Percentiles rank a stretch among this genome's conserved stretches.
phyloP scores from a whole-genome alignment of 352 stramenopile species.

The Pythium aphanidermatum region DNA sequence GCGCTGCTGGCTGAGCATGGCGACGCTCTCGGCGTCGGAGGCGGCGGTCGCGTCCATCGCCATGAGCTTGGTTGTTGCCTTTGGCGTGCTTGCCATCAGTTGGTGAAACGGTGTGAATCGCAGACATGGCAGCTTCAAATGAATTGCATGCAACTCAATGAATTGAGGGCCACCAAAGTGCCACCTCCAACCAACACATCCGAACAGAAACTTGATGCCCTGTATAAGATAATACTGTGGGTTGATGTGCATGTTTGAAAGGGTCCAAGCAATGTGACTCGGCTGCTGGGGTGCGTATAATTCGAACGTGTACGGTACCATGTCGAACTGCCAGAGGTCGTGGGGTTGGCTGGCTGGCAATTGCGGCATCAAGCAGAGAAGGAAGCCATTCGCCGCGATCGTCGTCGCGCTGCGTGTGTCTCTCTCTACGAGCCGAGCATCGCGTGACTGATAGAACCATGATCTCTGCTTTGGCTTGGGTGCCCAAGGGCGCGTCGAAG shows the following conservation, averaged over 20 bases:
- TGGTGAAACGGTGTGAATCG: slow-evolving; percentile 25
- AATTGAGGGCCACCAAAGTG: slow-evolving; percentile 15
- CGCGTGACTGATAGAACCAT: slow-evolving; percentile 19
- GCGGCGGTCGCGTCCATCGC: background rate
- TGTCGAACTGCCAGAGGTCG: slow-evolving; percentile 8
- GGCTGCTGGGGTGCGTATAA: no score
- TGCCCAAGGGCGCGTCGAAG: slow-evolving; percentile 44
- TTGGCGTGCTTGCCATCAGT: slow-evolving; percentile 7
- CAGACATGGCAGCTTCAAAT: slow-evolving; percentile 12
- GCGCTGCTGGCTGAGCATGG: slow-evolving; percentile 27
- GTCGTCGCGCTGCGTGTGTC: background rate
- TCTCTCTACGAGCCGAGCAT: slow-evolving; percentile 1
- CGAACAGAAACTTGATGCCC: slow-evolving; percentile 5
- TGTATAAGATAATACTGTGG: no score
- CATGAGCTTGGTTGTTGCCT: slow-evolving; percentile 8
- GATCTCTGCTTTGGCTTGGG: slow-evolving; percentile 58
- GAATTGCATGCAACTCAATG: slow-evolving; percentile 23
- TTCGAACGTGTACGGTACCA: slow-evolving; percentile 13
- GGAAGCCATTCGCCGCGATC: background rate
- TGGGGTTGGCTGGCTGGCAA: slow-evolving; percentile 21
- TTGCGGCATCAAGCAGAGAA: slow-evolving; percentile 6
- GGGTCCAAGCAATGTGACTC: no score
- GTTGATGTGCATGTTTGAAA: no score
- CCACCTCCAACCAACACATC: slow-evolving; percentile 19
- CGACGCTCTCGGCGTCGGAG: slow-evolving; percentile 11